These are phyloP conservation scores for Cunninghamia lanceolata DNA, from an alignment of 75 land plant species.

Conservation along the genomic window DNA sequence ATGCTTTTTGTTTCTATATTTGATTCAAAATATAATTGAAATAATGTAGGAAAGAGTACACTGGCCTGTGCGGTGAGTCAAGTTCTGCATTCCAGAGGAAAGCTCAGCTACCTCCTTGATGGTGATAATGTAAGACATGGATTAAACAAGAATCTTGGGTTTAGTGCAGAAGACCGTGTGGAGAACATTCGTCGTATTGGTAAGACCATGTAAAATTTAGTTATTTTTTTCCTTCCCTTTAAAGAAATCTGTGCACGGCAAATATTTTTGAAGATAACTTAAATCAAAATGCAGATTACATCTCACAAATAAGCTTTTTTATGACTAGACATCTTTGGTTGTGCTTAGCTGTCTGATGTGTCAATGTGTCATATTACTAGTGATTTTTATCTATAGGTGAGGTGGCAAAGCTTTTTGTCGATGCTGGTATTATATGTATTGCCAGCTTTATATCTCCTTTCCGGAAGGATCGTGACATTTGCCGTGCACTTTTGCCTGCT, in stretches of 20 bases:
- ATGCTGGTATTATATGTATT: conserved; percentile 93
- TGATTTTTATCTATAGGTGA: conserved; percentile 46
- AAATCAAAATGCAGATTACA: neutral
- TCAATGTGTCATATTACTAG: neutral
- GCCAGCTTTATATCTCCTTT: conserved; percentile 95
- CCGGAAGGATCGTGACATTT: conserved; percentile 74
- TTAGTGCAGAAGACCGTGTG: conserved; percentile 84
- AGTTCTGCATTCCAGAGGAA: conserved; percentile 55
- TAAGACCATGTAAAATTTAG: conserved; percentile 20
- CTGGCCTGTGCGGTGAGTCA: conserved; percentile 75
- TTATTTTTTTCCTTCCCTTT: neutral
- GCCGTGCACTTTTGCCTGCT: conserved; percentile 59
- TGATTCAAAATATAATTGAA: neutral
- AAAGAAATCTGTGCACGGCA: neutral
- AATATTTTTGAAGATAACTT: neutral
- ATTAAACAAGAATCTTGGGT: conserved; percentile 75
- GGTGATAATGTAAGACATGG: conserved; percentile 95
- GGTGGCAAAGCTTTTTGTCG: conserved; percentile 96
- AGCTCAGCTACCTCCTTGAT: conserved; percentile 81
- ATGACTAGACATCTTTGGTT: neutral
- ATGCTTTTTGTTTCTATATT: neutral
- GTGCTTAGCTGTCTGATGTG: neutral
- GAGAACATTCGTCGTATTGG: conserved; percentile 92
- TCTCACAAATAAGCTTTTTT: neutral
- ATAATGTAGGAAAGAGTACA: conserved; percentile 76